phyloP scores from a whole-genome alignment of 306 rosid species.

The Heteromeles arbutifolia region DNA sequence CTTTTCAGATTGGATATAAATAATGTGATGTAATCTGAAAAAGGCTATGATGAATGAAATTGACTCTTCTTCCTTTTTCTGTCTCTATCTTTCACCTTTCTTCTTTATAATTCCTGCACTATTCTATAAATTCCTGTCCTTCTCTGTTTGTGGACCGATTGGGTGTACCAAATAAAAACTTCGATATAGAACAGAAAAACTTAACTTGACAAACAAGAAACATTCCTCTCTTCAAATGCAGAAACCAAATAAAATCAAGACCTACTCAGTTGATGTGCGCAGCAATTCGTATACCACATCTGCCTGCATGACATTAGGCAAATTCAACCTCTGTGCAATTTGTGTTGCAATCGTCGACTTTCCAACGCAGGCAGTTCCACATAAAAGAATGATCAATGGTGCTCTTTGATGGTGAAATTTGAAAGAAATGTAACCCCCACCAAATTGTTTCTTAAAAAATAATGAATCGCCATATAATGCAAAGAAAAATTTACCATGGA shows the following conservation, averaged over 20 bases:
- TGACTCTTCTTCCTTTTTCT: no score
- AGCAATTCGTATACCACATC: constrained; percentile 92
- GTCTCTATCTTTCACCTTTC: no score
- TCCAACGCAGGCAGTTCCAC: constrained; percentile 98
- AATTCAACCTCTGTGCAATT: constrained; percentile 84
- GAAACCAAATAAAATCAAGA: constrained; percentile 11
- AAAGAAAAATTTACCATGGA: background rate
- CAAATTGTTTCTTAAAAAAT: background rate
- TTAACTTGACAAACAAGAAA: background rate
- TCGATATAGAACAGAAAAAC: no score
- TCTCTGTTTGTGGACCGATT: no score
- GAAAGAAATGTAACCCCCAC: background rate
- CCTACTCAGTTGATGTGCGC: constrained; percentile 92
- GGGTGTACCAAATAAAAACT: no score
- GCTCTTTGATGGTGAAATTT: constrained; percentile 97
- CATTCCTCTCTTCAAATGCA: background rate
- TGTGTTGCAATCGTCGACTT: constrained; percentile 96
- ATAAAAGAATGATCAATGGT: constrained; percentile 84
- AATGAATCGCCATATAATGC: background rate
- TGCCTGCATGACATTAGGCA: constrained; percentile 95
- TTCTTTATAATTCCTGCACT: no score
- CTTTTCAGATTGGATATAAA: no score
- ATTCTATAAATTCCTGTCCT: no score
- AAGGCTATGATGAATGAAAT: no score
- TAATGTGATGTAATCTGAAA: no score